Conservation (phyloP, 1,284 basidiomycete species). For the Volvariella surrecta region DNA sequence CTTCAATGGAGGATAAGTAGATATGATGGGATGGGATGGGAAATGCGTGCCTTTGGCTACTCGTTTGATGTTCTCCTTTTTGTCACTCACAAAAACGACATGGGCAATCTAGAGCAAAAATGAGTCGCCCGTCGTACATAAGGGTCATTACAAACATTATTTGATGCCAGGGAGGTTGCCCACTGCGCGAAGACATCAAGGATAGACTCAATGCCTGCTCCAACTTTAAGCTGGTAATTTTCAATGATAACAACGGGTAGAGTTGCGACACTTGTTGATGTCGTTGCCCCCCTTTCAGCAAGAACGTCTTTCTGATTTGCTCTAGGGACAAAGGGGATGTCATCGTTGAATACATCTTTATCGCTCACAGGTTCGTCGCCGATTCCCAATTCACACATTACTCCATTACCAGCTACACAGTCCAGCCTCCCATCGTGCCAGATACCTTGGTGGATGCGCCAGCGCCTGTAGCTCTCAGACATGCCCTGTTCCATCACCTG, state of each 20-base stretch:
- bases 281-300: slow-evolving; percentile 9
- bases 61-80: slow-evolving; percentile 79
- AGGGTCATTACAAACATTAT: slow-evolving; percentile 38
- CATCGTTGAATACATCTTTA: slow-evolving; percentile 22
- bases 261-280: slow-evolving; percentile 32
- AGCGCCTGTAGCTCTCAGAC: slow-evolving; percentile 27
- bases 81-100: slow-evolving; percentile 87
- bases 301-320: slow-evolving; percentile 6
- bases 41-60: slow-evolving; percentile 79
- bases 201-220: slow-evolving; percentile 62
- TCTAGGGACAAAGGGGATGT: not conserved
- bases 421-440: slow-evolving; percentile 83
- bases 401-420: slow-evolving; percentile 72
- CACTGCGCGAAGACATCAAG: slow-evolving; percentile 78
- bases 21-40: too few relatives aligned
- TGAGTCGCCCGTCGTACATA: not conserved
- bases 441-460: slow-evolving; percentile 43
- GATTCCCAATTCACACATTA: slow-evolving; percentile 77
- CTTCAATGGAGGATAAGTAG: slow-evolving; percentile 38
- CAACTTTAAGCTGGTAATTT: slow-evolving; percentile 65
- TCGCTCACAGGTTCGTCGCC: slow-evolving; percentile 55
- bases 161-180: slow-evolving; percentile 78
- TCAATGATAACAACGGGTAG: slow-evolving; percentile 83
- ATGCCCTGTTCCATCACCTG: slow-evolving; percentile 21
- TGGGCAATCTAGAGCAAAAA: slow-evolving; percentile 59